Evolutionary conservation across 768 basidiomycete genomes (phyloP), one percentile per base, ranked within the genome.

Genomic region (Lactarius tabidus): DNA sequence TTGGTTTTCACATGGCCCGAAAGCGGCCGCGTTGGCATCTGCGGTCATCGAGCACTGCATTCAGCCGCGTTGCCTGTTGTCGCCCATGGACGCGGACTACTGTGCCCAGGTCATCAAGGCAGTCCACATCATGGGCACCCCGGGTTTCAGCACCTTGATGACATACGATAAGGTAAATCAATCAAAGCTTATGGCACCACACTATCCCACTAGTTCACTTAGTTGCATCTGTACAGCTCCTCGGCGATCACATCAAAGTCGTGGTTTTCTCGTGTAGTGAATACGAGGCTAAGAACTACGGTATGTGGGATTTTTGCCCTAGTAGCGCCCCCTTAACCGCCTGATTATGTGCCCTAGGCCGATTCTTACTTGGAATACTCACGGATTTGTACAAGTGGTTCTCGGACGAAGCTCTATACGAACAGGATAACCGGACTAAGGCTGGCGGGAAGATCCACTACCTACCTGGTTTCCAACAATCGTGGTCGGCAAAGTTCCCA

Each of bases 11-110:
- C 86, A 88, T 72, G 79, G 74, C 6, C 75, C 80, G 6, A 82
- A 81, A 70, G 79, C 83, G 5, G 75, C 75, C 1, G 75, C 79
- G 5, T 80, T 92, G 45, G 83, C 84, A 7, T 79, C 81, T 29
- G 80, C 85, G 5, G 79, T 94, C 63, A 88, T 93, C 67, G 92
- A 97, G 72, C 86, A 96, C 72, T 98, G 97, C 73, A 86, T 99
- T 66, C 89, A 91, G 72, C 96, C 97, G 14, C 86, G 97, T 33
- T 90, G 89, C 69, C 79, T 98, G 45, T 78, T 98, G n/a, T 96
- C 96, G 0, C 95, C 95, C 0, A 92, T 95, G 85, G 97, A 99
- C 75, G 96, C 97, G 29, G 90, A 96, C 62, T 99, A 88, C 70
- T 94, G 93, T 63, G 89, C 93, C 2, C 90, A 93, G 69, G 89